Conservation (phyloP, 352 stramenopile genomes). For the Phytopythium aichiense region DNA sequence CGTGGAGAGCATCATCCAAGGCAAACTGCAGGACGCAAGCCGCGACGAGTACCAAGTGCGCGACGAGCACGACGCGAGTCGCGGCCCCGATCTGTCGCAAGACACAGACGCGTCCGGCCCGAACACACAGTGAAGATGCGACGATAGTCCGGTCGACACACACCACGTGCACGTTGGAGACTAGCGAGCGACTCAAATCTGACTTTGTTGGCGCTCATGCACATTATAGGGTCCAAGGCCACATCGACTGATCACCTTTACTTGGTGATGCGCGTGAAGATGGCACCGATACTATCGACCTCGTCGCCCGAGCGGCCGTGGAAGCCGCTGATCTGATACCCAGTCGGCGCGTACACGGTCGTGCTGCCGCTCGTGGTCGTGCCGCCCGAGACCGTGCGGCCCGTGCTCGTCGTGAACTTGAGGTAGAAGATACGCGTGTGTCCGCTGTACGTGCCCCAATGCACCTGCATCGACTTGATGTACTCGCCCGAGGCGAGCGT, state of each 20-base stretch:
- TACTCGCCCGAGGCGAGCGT: slow-evolving; percentile 34
- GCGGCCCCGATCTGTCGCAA: not conserved
- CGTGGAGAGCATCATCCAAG: slow-evolving; percentile 52
- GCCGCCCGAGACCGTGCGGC: slow-evolving; percentile 25
- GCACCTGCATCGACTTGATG: slow-evolving; percentile 37
- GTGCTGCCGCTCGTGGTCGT: slow-evolving; percentile 25
- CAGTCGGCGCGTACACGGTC: slow-evolving; percentile 26
- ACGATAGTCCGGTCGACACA: too few species aligned
- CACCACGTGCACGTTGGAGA: too few species aligned
- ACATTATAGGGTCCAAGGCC: not conserved
- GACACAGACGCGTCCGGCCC: not conserved
- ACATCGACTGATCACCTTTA: slow-evolving; percentile 1
- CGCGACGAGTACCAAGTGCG: slow-evolving; percentile 20
- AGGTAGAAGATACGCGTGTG: slow-evolving; percentile 44
- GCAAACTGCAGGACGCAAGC: slow-evolving; percentile 32
- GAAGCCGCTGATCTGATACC: slow-evolving; percentile 46
- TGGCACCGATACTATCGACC: slow-evolving; percentile 36
- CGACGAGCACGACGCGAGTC: slow-evolving; percentile 6
- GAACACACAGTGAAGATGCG: not conserved
- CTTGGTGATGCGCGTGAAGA: slow-evolving; percentile 39
- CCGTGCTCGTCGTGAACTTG: slow-evolving; percentile 30
- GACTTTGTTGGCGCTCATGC: not conserved
- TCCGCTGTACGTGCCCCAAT: slow-evolving; percentile 37
- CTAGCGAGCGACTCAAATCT: not conserved
- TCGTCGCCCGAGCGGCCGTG: slow-evolving; percentile 36